These are phyloP conservation scores for Epithele typhae DNA, from an alignment of 768 basidiomycete species.

Conservation along the genomic window DNA sequence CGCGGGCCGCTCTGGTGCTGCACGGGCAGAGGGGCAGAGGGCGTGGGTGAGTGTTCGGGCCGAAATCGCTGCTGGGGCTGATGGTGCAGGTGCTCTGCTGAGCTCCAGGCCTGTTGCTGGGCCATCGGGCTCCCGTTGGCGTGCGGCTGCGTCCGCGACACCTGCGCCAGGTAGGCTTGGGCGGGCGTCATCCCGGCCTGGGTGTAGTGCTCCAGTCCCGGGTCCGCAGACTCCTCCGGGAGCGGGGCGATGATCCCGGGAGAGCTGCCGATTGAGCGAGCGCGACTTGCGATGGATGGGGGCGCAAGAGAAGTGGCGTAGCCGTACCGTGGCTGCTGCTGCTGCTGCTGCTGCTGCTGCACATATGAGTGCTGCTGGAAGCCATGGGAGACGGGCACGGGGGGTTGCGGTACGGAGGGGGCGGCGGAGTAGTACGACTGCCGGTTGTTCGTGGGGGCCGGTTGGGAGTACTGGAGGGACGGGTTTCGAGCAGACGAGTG, in stretches of 20 bases:
- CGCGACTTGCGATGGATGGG: slow-evolving; percentile 38
- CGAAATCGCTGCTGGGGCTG: slow-evolving; percentile 4
- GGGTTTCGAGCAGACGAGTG: slow-evolving; percentile 36
- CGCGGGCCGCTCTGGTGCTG: not conserved
- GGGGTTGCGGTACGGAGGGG: slow-evolving; percentile 21
- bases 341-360: slow-evolving; percentile 18
- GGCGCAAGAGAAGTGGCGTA: slow-evolving; percentile 34
- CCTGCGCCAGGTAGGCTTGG: slow-evolving; percentile 78
- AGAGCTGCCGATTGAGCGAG: slow-evolving; percentile 47
- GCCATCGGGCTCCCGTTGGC: slow-evolving; percentile 26
- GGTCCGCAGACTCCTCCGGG: slow-evolving; percentile 48
- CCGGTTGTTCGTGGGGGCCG: slow-evolving; percentile 21
- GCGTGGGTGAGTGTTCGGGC: slow-evolving; percentile 11
- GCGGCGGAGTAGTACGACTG: slow-evolving; percentile 38
- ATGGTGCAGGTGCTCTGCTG: slow-evolving; percentile 22
- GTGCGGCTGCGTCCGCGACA: slow-evolving; percentile 55
- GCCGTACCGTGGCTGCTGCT: slow-evolving; percentile 25
- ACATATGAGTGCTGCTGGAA: slow-evolving; percentile 17
- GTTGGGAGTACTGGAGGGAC: slow-evolving; percentile 20
- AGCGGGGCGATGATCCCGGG: slow-evolving; percentile 42
- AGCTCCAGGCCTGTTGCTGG: slow-evolving; percentile 27
- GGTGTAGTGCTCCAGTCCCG: slow-evolving; percentile 38
- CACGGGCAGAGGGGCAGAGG: not conserved
- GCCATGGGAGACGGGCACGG: slow-evolving; percentile 11
- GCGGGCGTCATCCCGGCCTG: slow-evolving; percentile 64